phyloP scores from a whole-genome alignment of 2,329 filamentous ascomycete species.

The Alternaria ethzedia region DNA sequence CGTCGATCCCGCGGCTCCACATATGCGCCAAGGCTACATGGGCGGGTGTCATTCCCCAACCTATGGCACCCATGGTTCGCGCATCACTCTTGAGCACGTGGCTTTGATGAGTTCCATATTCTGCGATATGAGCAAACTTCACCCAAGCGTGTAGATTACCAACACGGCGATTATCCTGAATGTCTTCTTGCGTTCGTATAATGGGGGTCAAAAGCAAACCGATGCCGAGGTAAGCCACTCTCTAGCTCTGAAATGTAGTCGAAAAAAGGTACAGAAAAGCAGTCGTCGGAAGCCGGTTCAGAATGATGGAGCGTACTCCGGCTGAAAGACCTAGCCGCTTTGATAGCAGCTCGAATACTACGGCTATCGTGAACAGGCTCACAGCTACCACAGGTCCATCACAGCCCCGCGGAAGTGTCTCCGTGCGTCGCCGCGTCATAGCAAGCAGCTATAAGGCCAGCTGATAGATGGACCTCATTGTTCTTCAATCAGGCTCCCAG shows the following conservation, averaged over 20 bases:
- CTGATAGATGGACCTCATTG: not conserved
- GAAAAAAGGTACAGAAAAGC: not conserved
- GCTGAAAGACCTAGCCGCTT: not conserved
- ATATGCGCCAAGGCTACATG: constrained; percentile 7
- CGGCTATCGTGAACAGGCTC: not conserved
- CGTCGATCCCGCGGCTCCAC: constrained; percentile 13
- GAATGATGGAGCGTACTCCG: not conserved
- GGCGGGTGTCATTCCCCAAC: not conserved
- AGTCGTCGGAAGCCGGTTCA: not conserved
- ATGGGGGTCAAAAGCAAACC: not conserved
- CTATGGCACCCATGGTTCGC: not conserved
- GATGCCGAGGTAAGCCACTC: not conserved
- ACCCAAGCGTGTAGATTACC: not conserved
- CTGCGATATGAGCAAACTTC: not conserved
- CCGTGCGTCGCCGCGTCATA: constrained; percentile 1
- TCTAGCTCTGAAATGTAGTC: not conserved
- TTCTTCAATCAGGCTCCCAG: not conserved
- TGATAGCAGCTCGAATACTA: not conserved
- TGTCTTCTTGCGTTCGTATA: not conserved
- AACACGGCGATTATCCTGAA: not conserved
- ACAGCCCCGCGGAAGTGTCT: not conserved
- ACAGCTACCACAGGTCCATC: not conserved
- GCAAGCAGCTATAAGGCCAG: not conserved
- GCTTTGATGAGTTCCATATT: not conserved
- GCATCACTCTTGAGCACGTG: constrained; percentile 1